These are phyloP conservation scores for Heterobasidion occidentale DNA, from an alignment of 1,284 basidiomycete species.

Conservation along the genomic window DNA sequence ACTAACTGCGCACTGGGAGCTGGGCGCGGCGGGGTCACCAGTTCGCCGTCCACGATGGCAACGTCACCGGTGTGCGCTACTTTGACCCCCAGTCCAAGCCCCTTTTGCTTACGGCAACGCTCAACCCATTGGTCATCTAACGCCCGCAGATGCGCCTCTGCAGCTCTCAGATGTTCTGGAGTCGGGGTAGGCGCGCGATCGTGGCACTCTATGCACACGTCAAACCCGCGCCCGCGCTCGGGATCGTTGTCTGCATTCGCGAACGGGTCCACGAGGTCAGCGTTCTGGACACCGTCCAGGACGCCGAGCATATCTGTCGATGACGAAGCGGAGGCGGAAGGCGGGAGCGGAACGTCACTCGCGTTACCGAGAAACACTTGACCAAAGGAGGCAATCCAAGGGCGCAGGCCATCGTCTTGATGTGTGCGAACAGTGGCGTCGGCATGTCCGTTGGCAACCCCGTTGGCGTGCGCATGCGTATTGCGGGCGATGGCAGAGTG, in stretches of 20 bases:
- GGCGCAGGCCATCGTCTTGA: background rate
- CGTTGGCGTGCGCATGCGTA: background rate
- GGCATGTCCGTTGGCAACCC: background rate
- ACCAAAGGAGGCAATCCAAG: slow-evolving; percentile 25
- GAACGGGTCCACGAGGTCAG: slow-evolving; percentile 37
- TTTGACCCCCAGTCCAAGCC: background rate
- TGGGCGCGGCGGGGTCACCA: slow-evolving; percentile 35
- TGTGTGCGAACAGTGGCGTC: background rate
- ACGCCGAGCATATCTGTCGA: background rate
- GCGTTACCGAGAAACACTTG: slow-evolving; percentile 75
- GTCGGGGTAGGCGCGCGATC: slow-evolving; percentile 68
- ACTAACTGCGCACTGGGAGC: slow-evolving; percentile 64
- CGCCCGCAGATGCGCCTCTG: slow-evolving; percentile 61
- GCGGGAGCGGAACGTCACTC: slow-evolving; percentile 60
- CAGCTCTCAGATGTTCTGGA: slow-evolving; percentile 51
- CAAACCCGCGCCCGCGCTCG: slow-evolving; percentile 51
- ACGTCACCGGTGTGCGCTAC: background rate
- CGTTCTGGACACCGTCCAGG: background rate
- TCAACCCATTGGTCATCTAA: slow-evolving; percentile 58
- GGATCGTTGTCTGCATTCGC: slow-evolving; percentile 55
- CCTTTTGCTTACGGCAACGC: slow-evolving; percentile 8
- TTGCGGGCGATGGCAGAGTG: background rate
- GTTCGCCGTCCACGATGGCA: background rate
- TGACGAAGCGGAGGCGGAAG: background rate
- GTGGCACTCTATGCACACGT: slow-evolving; percentile 83